Evolutionary conservation across 495 filamentous ascomycete genomes (phyloP).

Genomic region (Penicillium waksmanii): DNA sequence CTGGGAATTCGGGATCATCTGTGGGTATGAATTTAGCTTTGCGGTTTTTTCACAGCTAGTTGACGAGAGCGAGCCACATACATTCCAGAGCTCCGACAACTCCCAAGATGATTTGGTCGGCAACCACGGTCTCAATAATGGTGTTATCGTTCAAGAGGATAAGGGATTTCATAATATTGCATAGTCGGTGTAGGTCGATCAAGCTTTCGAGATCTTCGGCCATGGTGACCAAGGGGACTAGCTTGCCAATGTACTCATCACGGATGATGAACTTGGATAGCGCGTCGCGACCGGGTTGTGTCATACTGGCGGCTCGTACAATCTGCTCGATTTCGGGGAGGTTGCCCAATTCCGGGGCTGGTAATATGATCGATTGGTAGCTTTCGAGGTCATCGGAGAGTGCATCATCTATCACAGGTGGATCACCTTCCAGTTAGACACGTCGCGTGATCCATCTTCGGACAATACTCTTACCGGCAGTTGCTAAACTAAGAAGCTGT

Average conservation of each 20-base stretch:
- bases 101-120: conserved; percentile 84
- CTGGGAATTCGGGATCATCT: conserved; percentile 98
- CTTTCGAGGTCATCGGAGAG: conserved; percentile 87
- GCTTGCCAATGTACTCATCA: conserved; percentile 84
- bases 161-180: conserved; percentile 97
- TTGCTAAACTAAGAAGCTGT: conserved; percentile 56
- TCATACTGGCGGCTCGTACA: conserved; percentile 75
- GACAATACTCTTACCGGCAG: conserved; percentile 47
- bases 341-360: conserved; percentile 75
- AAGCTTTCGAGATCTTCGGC: conserved; percentile 92
- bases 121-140: conserved; percentile 92
- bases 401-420: conserved; percentile 68
- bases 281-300: conserved; percentile 80
- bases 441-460: not conserved
- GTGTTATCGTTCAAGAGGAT: conserved; percentile 91
- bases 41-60: not conserved
- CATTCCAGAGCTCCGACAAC: conserved; percentile 97
- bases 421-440: conserved; percentile 11
- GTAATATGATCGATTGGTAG: conserved; percentile 71
- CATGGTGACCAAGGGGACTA: conserved; percentile 79
- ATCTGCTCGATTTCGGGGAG: conserved; percentile 80
- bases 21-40: conserved; percentile 12
- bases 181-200: conserved; percentile 82
- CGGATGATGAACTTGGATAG: conserved; percentile 82
- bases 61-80: conserved; percentile 38